Base-by-base conservation (phyloP, 1,139 yeast species). In the Cylindricascospora bacillispora region DNA sequence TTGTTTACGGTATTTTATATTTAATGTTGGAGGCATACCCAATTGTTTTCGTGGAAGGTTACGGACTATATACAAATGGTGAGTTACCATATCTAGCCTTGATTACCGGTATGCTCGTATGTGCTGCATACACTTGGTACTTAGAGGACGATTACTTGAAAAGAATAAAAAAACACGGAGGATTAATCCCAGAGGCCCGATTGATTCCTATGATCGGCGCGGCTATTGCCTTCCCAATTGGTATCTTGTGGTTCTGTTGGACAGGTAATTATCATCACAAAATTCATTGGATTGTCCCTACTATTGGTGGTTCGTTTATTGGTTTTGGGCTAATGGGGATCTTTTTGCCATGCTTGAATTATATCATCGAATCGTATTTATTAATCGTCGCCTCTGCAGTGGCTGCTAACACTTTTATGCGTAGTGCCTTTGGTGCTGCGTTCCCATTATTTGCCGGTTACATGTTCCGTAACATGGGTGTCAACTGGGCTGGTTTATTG, bases 201-300 rank as follows among this genome's bases (percentile, higher is more conserved):
- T 59, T 85, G 38, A 73, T 74, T 6, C 73, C 86, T 13, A 72
- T 79, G 77, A 67, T 79, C 28, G 13, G 15, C 29, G 86, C 93
- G 18, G 73, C 75, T 19, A 41, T 79, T 35, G 52, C 67, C 10
- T 81, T 82, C 61, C 76, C 92, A 21, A 62, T 71, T 39, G 94
- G 94, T 30, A 62, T 83, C 36, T 65, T 83, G 45, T 81, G 93
- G 93, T 64, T 82, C 48, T 73, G 82, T 31, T 82, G 93, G 93
- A 62, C 83, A 2, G 94, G 94, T 46, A 67, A 70, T 44, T 83
- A 71, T 54, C 74, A 67, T 24, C 57, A 73, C 13, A 54, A 56
- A 22, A 70, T 80, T 22, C 93, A 76, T 52, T 83, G 92, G 89
- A 75, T 78, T 41, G 89, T 73, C n/a, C 94, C 94, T 22, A 71